Base-by-base conservation (phyloP, 306 rosid genomes). In the Gastrolobium bilobum region DNA sequence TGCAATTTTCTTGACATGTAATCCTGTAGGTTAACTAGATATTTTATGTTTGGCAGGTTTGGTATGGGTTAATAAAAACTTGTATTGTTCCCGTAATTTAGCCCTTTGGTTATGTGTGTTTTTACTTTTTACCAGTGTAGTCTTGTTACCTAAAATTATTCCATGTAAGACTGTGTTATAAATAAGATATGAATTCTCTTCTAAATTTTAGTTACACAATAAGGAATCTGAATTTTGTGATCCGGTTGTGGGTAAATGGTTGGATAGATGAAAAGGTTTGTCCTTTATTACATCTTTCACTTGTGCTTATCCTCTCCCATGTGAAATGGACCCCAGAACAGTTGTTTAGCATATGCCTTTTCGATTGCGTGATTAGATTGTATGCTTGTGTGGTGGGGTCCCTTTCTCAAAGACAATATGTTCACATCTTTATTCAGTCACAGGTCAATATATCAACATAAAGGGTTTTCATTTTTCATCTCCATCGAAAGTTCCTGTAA, bases 111-210 rank as follows among this genome's bases (percentile, higher is more conserved):
- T 72, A 62, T 81, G 65, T 69, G n/a, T 66, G 8, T 71, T 43
- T 52, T 63, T 11, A 61, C 63, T n/a, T 42, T 7, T 38, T 11
- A 61, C 63, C 68, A 65, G 71, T 71, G 53, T 66, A 72, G 76
- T 82, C 43, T 20, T 77, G 69, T 52, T 83, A n/a, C 33, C 26
- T 11, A 30, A 7, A 39, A 42, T 33, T 81, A 71, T 48, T 81
- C 14, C 15, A 48, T 84, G 80, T 79, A 84, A 54, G 60, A 73
- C 35, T 86, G 89, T 86, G 81, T 84, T 62, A 84, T 88, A 84
- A 86, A 84, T 88, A 86, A 86, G 68, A 26, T 30, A 81, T 75
- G 54, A 9, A 6, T 58, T 61, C n/a, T 63, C 43, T 42, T 48
- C n/a, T 44, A n/a, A 29, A 11, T 57, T 56, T 72, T 3, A 10